Evolutionary conservation across 2,329 filamentous ascomycete species (phyloP).

Genomic region (Cladosporium cucumerinum): DNA sequence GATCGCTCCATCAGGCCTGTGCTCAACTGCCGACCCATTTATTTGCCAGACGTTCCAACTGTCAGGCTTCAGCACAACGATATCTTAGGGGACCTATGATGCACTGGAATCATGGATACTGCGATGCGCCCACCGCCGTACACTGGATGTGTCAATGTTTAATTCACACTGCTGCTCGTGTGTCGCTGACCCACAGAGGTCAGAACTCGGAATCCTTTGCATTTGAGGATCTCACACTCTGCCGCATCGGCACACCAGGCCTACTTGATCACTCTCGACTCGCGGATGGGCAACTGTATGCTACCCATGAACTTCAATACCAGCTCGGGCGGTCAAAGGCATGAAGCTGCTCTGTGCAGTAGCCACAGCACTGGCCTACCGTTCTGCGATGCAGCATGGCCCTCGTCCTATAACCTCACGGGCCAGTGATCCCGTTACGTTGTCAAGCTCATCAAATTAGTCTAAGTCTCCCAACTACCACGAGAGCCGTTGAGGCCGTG

Average conservation of each 20-base stretch:
- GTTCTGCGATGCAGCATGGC: background rate
- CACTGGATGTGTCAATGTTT: background rate
- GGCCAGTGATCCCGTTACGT: background rate
- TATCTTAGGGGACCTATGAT: background rate
- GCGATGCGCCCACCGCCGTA: background rate
- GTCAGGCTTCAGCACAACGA: background rate
- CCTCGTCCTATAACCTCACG: background rate
- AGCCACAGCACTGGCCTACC: background rate
- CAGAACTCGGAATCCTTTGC: background rate
- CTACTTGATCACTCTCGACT: background rate
- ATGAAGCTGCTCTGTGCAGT: background rate
- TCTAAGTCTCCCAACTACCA: conserved; percentile 6
- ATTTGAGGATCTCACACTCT: background rate
- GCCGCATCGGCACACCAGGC: background rate
- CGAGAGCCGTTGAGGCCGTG: conserved; percentile 1
- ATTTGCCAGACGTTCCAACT: background rate
- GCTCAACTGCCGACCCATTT: background rate
- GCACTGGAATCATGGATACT: background rate
- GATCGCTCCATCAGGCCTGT: background rate
- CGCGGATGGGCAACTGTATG: background rate
- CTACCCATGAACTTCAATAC: background rate
- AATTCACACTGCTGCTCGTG: background rate
- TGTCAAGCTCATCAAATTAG: conserved; percentile 5
- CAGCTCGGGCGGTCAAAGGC: background rate
- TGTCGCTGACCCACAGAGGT: background rate